Evolutionary conservation across 768 basidiomycete species (phyloP).

Genomic region (Termitomyces bulborhizus): DNA sequence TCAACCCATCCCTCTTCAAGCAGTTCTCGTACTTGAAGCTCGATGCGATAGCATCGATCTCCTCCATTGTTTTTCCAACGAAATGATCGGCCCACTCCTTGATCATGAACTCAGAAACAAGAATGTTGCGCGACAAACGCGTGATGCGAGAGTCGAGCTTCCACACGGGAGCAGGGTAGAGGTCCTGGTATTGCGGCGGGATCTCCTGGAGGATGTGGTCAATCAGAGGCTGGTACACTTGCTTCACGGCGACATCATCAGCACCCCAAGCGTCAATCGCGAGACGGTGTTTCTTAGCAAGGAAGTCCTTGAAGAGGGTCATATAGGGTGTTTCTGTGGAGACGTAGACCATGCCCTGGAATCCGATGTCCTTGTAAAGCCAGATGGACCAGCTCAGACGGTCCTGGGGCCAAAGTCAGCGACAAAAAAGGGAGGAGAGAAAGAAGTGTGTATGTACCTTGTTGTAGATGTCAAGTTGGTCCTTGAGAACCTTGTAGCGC

Average conservation of each 20-base stretch:
- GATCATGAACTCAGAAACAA: conserved; percentile 66
- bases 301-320: conserved; percentile 59
- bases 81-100: conserved; percentile 73
- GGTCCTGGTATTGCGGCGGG: conserved; percentile 39
- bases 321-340: conserved; percentile 67
- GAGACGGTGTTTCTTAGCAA: conserved; percentile 72
- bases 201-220: conserved; percentile 56
- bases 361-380: conserved; percentile 85
- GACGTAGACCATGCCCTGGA: conserved; percentile 79
- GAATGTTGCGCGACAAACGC: conserved; percentile 58
- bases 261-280: conserved; percentile 78
- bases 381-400: conserved; percentile 79
- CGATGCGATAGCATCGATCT: conserved; percentile 69
- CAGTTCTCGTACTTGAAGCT: conserved; percentile 73
- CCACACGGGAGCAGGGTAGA: conserved; percentile 65
- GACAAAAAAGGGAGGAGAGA: background rate
- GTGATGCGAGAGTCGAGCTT: conserved; percentile 48
- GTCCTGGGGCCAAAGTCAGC: conserved; percentile 31
- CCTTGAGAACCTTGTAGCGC: conserved; percentile 61
- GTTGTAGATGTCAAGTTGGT: conserved; percentile 70
- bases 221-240: conserved; percentile 60
- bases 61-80: conserved; percentile 45
- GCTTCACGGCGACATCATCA: conserved; percentile 47
- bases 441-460: conserved; percentile 26
- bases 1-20: conserved; percentile 60